A percentile compares a stretch with the other conserved stretches of the same genome.
Evolutionary conservation across 768 basidiomycete genomes (phyloP).

Genomic region (Lactarius sp.): DNA sequence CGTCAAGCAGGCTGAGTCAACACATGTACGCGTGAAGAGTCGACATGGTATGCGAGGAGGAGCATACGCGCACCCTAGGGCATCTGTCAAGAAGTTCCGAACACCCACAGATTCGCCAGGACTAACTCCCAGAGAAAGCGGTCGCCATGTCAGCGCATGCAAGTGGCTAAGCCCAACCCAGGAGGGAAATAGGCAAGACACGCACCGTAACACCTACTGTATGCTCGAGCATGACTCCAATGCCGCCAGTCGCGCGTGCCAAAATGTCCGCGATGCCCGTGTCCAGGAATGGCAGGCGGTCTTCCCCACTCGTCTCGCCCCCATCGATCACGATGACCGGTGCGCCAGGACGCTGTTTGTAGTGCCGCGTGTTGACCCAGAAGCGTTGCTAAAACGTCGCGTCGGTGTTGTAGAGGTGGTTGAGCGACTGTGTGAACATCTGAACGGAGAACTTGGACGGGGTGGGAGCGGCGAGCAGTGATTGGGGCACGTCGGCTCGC

Average conservation of each 20-base stretch:
- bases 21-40: not conserved
- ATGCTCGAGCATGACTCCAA: constrained; percentile 90
- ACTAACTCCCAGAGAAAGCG: not conserved
- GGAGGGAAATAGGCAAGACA: not conserved
- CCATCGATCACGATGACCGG: constrained; percentile 91
- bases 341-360: constrained; percentile 60
- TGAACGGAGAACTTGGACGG: constrained; percentile 43
- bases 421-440: constrained; percentile 81
- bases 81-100: constrained; percentile 71
- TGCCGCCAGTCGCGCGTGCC: constrained; percentile 76
- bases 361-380: constrained; percentile 86
- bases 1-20: not conserved
- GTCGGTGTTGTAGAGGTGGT: constrained; percentile 60
- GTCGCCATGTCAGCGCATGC: constrained; percentile 23
- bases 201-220: constrained; percentile 81
- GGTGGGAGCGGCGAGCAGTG: not conserved
- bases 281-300: constrained; percentile 44
- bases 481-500: not conserved
- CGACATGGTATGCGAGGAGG: no score
- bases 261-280: constrained; percentile 79
- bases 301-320: constrained; percentile 85
- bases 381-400: constrained; percentile 83
- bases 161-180: not conserved
- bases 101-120: constrained; percentile 73
- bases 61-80: constrained; percentile 50